A percentile compares a stretch with the other conserved stretches of the same genome.
phyloP scores from a whole-genome alignment of 2,329 filamentous ascomycete species.

The Aspergillus clavatus region DNA sequence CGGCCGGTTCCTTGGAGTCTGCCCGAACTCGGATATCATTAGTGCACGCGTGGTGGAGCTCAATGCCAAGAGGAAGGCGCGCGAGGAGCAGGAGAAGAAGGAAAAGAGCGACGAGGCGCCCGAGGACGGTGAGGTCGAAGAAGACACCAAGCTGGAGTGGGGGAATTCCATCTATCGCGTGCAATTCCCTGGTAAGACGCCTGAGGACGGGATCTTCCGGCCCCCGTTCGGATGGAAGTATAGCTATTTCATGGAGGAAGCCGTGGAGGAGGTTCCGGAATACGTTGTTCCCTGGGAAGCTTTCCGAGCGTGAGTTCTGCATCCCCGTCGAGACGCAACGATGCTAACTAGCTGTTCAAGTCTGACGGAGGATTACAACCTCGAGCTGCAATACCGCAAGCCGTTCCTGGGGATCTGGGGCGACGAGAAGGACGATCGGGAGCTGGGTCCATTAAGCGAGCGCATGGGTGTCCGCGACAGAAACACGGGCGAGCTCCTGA shows the following conservation, averaged over 20 bases:
- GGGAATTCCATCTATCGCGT: constrained; percentile 92
- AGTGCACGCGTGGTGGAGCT: constrained; percentile 71
- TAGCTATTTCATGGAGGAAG: constrained; percentile 91
- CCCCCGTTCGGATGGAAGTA: constrained; percentile 98
- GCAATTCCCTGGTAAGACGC: constrained; percentile 76
- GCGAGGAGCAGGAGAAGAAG: constrained; percentile 40
- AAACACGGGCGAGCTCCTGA: constrained; percentile 60
- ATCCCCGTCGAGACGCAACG: background rate
- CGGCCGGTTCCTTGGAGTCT: constrained; percentile 87
- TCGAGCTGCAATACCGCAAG: constrained; percentile 91
- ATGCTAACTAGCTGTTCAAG: constrained; percentile 22
- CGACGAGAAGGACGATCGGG: constrained; percentile 77
- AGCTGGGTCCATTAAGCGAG: constrained; percentile 79
- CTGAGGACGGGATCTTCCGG: constrained; percentile 82
- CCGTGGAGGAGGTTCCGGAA: constrained; percentile 92
- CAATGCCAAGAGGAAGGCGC: constrained; percentile 55
- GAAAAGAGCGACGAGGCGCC: constrained; percentile 29
- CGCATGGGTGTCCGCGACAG: constrained; percentile 88
- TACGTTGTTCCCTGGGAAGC: constrained; percentile 98
- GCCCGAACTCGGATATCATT: constrained; percentile 94
- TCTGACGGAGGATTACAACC: constrained; percentile 90
- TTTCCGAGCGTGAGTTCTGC: constrained; percentile 64
- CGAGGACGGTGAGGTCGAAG: constrained; percentile 51
- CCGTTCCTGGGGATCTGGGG: constrained; percentile 88
- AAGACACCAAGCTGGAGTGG: constrained; percentile 68